These are phyloP conservation scores for Phytopythium vexans DNA, from an alignment of 352 stramenopile genomes.

Conservation along the genomic window DNA sequence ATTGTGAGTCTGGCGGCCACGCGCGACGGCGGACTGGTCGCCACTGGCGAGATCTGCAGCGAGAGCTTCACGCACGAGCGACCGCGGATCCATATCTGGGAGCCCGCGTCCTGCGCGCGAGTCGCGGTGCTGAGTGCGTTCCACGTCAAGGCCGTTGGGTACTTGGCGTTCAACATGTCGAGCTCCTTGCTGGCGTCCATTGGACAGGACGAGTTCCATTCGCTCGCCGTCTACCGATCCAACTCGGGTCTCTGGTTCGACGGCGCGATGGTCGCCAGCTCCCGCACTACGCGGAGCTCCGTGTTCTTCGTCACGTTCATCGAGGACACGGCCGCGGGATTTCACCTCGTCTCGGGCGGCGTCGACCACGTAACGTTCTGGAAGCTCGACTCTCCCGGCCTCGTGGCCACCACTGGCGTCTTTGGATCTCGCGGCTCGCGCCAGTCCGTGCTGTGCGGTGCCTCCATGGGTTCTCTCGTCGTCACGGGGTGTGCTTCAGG, in stretches of 20 bases:
- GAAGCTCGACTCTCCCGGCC: slow-evolving; percentile 43
- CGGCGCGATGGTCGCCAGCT: slow-evolving; percentile 42
- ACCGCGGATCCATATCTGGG: slow-evolving; percentile 74
- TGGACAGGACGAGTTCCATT: slow-evolving; percentile 76
- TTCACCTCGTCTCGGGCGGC: slow-evolving; percentile 56
- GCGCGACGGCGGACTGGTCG: slow-evolving; percentile 52
- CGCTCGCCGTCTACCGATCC: slow-evolving; percentile 64
- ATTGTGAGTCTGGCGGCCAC: slow-evolving; percentile 54
- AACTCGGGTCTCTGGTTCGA: slow-evolving; percentile 61
- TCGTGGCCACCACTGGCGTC: slow-evolving; percentile 52
- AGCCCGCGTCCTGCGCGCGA: slow-evolving; percentile 48
- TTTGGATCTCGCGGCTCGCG: slow-evolving; percentile 57
- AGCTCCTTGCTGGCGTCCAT: slow-evolving; percentile 52
- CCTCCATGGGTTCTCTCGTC: slow-evolving; percentile 43
- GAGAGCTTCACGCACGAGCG: slow-evolving; percentile 49
- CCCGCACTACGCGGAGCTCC: slow-evolving; percentile 41
- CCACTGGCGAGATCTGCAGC: slow-evolving; percentile 69
- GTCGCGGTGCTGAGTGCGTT: slow-evolving; percentile 57
- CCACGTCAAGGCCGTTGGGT: slow-evolving; percentile 62
- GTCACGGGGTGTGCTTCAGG: slow-evolving; percentile 62
- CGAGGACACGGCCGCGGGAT: slow-evolving; percentile 39
- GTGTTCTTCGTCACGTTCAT: slow-evolving; percentile 67
- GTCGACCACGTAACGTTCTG: slow-evolving; percentile 74
- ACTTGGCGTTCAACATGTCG: slow-evolving; percentile 51
- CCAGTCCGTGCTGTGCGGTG: slow-evolving; percentile 59